These are phyloP conservation scores for Crithidia expoeki DNA, from an alignment of 208 protist genomes.

Conservation along the genomic window DNA sequence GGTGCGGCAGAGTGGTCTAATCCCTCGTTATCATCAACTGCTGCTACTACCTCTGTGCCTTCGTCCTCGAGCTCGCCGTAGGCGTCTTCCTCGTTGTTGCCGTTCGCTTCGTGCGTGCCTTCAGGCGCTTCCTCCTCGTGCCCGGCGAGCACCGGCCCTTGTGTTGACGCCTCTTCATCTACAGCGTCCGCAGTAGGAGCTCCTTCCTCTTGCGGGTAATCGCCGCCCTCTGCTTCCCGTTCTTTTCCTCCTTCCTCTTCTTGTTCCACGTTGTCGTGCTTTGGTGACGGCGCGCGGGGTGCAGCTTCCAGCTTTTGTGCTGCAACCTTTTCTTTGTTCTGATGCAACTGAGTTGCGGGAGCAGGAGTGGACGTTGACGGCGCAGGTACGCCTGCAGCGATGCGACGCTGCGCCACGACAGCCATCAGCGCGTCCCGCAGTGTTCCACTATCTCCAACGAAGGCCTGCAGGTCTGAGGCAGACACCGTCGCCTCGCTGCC, in stretches of 20 bases:
- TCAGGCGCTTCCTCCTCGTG: slow-evolving; percentile 3
- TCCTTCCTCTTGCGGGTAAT: slow-evolving; percentile 8
- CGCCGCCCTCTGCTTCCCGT: not conserved
- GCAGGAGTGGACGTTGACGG: not conserved
- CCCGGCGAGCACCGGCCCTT: not conserved
- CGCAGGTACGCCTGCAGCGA: not conserved
- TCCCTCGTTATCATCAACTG: slow-evolving; percentile 1
- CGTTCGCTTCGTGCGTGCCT: not conserved
- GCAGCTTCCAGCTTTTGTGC: slow-evolving; percentile 4
- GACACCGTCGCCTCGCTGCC: slow-evolving; percentile 40
- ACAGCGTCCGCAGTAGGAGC: not conserved
- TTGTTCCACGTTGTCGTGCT: not conserved
- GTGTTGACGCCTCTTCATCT: not conserved
- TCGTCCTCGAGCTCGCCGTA: not conserved
- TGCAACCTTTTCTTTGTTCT: not conserved
- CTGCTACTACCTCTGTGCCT: not conserved
- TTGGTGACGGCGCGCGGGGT: not conserved
- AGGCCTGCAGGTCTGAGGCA: slow-evolving; percentile 61
- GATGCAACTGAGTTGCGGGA: too few relatives aligned
- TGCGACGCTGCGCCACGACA: slow-evolving; percentile 16
- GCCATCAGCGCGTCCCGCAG: slow-evolving; percentile 31
- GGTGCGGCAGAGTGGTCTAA: not conserved
- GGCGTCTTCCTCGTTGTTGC: not conserved
- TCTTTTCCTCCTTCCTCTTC: slow-evolving; percentile 3
- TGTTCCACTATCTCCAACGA: slow-evolving; percentile 55